Conservation (phyloP, 331 rosid species). For the Malus hybrid region DNA sequence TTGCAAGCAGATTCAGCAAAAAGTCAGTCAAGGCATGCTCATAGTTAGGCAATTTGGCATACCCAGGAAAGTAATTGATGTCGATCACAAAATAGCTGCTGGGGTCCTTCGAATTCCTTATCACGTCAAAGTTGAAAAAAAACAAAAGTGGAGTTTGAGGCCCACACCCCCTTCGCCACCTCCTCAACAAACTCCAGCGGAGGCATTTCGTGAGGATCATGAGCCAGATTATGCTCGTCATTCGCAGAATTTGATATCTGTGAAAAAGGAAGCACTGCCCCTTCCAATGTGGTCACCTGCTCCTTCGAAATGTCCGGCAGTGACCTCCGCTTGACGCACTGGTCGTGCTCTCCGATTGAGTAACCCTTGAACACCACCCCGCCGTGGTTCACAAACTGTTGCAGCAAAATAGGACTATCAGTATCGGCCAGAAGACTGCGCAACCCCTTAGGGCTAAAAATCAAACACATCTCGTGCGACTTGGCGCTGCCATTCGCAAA, state of each 20-base stretch:
- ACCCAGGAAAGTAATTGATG: conserved; percentile 82
- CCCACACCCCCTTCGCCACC: conserved; percentile 18
- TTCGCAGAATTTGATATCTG: conserved; percentile 31
- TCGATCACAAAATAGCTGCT: conserved; percentile 47
- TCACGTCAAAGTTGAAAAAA: conserved; percentile 46
- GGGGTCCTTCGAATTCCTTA: conserved; percentile 31
- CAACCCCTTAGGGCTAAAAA: conserved; percentile 30
- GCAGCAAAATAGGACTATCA: conserved; percentile 35
- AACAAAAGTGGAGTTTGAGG: conserved; percentile 19
- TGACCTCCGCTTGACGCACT: conserved; percentile 53
- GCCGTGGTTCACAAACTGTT: conserved; percentile 65
- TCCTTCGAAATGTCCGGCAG: conserved; percentile 31
- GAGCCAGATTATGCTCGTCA: neutral
- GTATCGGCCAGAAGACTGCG: neutral
- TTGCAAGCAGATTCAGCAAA: neutral
- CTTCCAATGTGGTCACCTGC: conserved; percentile 7
- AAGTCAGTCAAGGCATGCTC: conserved; percentile 18
- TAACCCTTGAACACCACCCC: conserved; percentile 64
- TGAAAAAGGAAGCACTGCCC: conserved; percentile 28
- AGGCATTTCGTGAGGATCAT: conserved; percentile 33
- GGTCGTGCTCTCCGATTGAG: conserved; percentile 43
- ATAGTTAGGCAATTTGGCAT: conserved; percentile 23
- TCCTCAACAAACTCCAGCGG: conserved; percentile 26
- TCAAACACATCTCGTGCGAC: conserved; percentile 49
- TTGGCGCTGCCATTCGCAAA: conserved; percentile 30